Percentiles rank a stretch among this genome's conserved stretches.
These are phyloP conservation scores for Pisolithus thermaeus DNA, from an alignment of 1,284 basidiomycete species.

Conservation along the genomic window DNA sequence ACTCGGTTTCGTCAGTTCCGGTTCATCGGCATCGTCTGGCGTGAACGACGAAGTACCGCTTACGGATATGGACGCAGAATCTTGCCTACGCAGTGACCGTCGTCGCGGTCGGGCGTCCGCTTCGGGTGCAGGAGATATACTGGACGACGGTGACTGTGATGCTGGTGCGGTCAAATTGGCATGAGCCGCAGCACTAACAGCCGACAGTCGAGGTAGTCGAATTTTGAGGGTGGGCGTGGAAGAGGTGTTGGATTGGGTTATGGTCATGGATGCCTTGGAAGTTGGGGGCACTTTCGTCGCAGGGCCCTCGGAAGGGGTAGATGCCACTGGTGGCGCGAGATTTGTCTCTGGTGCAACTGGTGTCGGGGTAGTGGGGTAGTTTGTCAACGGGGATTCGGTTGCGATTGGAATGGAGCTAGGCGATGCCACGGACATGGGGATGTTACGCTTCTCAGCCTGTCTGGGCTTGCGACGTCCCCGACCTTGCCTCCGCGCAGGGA, in stretches of 20 bases:
- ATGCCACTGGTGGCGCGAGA: slow-evolving; percentile 2
- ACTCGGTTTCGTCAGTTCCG: slow-evolving; percentile 25
- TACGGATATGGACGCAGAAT: slow-evolving; percentile 27
- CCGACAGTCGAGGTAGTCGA: slow-evolving; percentile 26
- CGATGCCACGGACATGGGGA: slow-evolving; percentile 4
- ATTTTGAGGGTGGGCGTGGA: slow-evolving; percentile 31
- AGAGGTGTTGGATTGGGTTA: slow-evolving; percentile 29
- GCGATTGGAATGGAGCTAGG: slow-evolving; percentile 4
- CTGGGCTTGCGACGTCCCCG: slow-evolving; percentile 22
- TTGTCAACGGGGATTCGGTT: slow-evolving; percentile 11
- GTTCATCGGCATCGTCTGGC: slow-evolving; percentile 22
- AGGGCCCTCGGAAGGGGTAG: slow-evolving; percentile 5
- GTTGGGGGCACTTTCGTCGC: slow-evolving; percentile 14
- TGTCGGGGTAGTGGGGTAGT: slow-evolving; percentile 7
- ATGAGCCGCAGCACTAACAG: slow-evolving; percentile 24
- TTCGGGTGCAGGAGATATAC: slow-evolving; percentile 22
- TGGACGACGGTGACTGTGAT: slow-evolving; percentile 19
- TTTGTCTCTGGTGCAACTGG: slow-evolving; percentile 3
- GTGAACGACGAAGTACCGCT: slow-evolving; percentile 29
- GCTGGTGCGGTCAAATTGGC: slow-evolving; percentile 14
- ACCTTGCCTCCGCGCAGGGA: slow-evolving; percentile 10
- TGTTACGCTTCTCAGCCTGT: slow-evolving; percentile 15
- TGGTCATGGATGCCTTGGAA: slow-evolving; percentile 30
- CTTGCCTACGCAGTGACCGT: slow-evolving; percentile 23
- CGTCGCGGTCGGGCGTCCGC: slow-evolving; percentile 27